Percentiles rank a stretch among this genome's conserved stretches.
Conservation (phyloP, 441 rosid species). For the Breynia disticha region DNA sequence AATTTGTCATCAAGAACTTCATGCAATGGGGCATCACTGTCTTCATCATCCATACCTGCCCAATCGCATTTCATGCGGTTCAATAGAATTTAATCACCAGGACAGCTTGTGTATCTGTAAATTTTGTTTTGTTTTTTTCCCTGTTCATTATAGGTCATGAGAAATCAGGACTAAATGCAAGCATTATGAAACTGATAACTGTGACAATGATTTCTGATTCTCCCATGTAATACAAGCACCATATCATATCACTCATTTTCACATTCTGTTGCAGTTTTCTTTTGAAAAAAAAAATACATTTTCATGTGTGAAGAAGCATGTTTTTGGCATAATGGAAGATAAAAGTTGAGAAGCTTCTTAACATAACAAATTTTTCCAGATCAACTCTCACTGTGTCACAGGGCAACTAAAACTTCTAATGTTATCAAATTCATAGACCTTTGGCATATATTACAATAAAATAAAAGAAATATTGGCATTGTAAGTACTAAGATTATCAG, state of each 20-base stretch:
- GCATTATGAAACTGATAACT: too few species aligned
- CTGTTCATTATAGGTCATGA: not conserved
- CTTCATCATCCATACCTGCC: conserved; percentile 93
- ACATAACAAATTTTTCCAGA: too few species aligned
- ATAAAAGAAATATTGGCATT: not conserved
- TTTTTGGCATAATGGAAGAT: too few species aligned
- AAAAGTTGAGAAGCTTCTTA: too few species aligned
- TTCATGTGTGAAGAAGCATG: too few species aligned
- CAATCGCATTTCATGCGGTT: conserved; percentile 1
- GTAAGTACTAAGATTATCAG: not conserved
- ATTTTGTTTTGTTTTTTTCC: not conserved
- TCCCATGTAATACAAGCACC: too few species aligned
- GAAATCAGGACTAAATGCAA: too few species aligned
- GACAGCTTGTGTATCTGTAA: not conserved
- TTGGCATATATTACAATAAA: not conserved
- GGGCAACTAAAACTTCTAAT: too few species aligned
- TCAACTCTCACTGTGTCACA: too few species aligned
- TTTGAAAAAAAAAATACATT: not conserved
- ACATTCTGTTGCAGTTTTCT: not conserved
- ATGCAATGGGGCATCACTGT: conserved; percentile 45
- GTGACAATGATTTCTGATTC: too few species aligned
- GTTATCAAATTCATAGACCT: too few species aligned
- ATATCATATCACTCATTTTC: too few species aligned
- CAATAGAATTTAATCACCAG: not conserved
- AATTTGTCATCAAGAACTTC: conserved; percentile 79